Percentiles rank a stretch among this genome's conserved stretches.
Evolutionary conservation across 192 early-diverging fungal species (phyloP).

Genomic region (Coemansia pectinata): DNA sequence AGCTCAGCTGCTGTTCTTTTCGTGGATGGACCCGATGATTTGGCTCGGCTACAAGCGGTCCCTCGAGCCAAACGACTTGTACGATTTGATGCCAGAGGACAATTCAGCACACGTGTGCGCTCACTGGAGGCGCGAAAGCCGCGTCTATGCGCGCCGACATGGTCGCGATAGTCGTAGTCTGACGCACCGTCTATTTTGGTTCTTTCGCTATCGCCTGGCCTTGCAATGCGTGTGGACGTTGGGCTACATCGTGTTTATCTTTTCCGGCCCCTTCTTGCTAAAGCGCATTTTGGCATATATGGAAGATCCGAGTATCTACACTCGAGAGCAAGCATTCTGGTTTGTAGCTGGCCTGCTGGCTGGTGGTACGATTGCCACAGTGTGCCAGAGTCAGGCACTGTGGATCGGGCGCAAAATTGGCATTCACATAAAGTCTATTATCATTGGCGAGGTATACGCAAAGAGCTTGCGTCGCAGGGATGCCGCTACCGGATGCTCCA

Average conservation of each 20-base stretch:
- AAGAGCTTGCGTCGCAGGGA: slow-evolving; percentile 65
- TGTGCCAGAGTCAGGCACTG: slow-evolving; percentile 64
- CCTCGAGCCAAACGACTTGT: slow-evolving; percentile 65
- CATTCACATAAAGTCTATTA: slow-evolving; percentile 64
- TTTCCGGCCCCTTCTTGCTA: slow-evolving; percentile 61
- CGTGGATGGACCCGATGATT: slow-evolving; percentile 65
- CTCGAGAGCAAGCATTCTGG: slow-evolving; percentile 59
- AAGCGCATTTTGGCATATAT: slow-evolving; percentile 63
- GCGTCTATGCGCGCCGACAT: slow-evolving; percentile 28
- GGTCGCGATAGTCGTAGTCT: slow-evolving; percentile 39
- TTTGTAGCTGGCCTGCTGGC: slow-evolving; percentile 66
- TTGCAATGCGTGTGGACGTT: slow-evolving; percentile 56
- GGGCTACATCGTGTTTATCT: slow-evolving; percentile 47
- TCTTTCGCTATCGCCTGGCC: slow-evolving; percentile 52
- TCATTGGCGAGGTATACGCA: slow-evolving; percentile 70
- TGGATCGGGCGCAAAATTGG: slow-evolving; percentile 72
- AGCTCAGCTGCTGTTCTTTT: slow-evolving; percentile 61
- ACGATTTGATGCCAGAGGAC: slow-evolving; percentile 53
- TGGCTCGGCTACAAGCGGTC: slow-evolving; percentile 67
- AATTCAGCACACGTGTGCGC: slow-evolving; percentile 34
- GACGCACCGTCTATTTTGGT: slow-evolving; percentile 40
- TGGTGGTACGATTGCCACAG: slow-evolving; percentile 43
- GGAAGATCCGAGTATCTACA: slow-evolving; percentile 55
- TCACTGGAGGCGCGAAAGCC: slow-evolving; percentile 25
- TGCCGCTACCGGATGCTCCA: slow-evolving; percentile 21